These are phyloP conservation scores for Sporisorium iseilematis-ciliati DNA, from an alignment of 1,284 basidiomycete genomes.

Conservation along the genomic window DNA sequence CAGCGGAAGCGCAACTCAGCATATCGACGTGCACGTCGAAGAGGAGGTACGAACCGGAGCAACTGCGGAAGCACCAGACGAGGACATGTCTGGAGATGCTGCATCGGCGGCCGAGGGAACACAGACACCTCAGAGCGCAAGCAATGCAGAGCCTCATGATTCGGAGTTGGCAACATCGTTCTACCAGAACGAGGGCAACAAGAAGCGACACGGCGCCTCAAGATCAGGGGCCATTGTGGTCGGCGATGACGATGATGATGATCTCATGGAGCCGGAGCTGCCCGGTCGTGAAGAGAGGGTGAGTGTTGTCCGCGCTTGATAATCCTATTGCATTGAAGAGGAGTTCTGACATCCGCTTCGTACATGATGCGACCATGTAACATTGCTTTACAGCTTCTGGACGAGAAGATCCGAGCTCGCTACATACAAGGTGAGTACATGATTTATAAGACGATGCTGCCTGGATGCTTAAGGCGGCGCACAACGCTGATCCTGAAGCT, in stretches of 20 bases:
- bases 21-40: conserved; percentile 22
- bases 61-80: conserved; percentile 10
- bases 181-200: conserved; percentile 20
- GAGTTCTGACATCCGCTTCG: not conserved
- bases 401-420: conserved; percentile 56
- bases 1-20: conserved; percentile 11
- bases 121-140: conserved; percentile 28
- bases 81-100: conserved; percentile 20
- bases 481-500: not conserved
- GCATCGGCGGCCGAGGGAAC: conserved; percentile 19
- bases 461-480: too few relatives aligned
- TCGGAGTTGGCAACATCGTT: conserved; percentile 36
- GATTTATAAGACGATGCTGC: not conserved
- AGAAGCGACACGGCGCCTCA: conserved; percentile 21
- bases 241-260: conserved; percentile 32
- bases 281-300: conserved; percentile 33
- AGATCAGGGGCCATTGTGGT: conserved; percentile 8
- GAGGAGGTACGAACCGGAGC: conserved; percentile 8
- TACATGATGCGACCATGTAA: too few relatives aligned
- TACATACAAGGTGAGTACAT: conserved; percentile 53
- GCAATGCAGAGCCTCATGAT: conserved; percentile 12
- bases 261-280: conserved; percentile 31
- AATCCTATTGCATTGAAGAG: not conserved
- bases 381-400: conserved; percentile 33
- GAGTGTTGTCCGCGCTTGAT: not conserved